phyloP scores from a whole-genome alignment of 441 rosid species.

The Erodium chrysanthum region DNA sequence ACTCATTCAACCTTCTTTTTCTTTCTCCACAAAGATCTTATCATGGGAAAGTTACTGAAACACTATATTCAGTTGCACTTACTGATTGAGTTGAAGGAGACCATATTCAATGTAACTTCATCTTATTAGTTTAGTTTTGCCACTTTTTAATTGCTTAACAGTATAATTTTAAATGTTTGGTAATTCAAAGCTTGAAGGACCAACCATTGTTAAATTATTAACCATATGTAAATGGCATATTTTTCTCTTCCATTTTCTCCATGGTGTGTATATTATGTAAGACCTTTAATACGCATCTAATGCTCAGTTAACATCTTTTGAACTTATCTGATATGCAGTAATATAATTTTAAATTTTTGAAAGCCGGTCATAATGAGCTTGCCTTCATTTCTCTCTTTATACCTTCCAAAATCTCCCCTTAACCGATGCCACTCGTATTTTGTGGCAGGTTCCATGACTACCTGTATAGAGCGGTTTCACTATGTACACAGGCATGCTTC shows the following conservation, averaged over 20 bases:
- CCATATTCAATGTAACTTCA: background rate
- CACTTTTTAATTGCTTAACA: background rate
- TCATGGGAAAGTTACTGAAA: background rate
- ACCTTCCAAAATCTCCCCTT: slow-evolving; percentile 18
- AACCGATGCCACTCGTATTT: slow-evolving; percentile 13
- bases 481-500: slow-evolving; percentile 5
- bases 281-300: background rate
- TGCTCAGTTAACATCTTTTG: background rate
- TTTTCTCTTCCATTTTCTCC: background rate
- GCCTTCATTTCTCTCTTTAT: slow-evolving; percentile 12
- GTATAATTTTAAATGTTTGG: background rate
- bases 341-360: background rate
- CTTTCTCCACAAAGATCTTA: background rate
- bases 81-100: background rate
- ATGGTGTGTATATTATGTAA: background rate
- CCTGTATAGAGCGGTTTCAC: background rate
- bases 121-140: background rate
- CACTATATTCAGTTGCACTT: background rate
- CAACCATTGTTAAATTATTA: background rate
- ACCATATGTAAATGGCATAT: background rate
- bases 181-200: background rate
- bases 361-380: background rate
- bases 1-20: background rate
- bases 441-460: slow-evolving; percentile 16
- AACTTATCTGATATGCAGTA: background rate